Conservation (phyloP, 78 protist species). For the Bodo saltans region DNA sequence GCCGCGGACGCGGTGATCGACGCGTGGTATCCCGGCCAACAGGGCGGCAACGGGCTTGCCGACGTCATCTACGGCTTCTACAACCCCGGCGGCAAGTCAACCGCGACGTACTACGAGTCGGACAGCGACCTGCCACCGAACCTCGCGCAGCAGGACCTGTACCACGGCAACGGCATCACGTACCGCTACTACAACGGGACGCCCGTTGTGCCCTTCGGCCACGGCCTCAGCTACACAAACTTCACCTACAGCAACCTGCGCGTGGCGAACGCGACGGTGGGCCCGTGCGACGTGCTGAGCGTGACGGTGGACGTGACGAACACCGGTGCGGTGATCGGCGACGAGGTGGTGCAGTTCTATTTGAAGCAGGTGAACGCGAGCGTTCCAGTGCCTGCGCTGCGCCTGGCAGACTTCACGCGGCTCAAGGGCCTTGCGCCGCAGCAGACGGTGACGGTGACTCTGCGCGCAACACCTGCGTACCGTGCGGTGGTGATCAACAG, state of each 20-base stretch:
- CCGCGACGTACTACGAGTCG: slow-evolving; percentile 34
- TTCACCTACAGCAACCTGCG: slow-evolving; percentile 20
- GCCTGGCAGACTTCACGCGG: no score
- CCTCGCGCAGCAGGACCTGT: not conserved
- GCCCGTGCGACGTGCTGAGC: no score
- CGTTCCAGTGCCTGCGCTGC: no score
- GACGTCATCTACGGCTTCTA: slow-evolving; percentile 13
- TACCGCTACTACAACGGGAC: slow-evolving; percentile 46
- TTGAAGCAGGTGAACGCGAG: not conserved
- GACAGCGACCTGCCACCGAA: not conserved
- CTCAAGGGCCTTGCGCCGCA: no score
- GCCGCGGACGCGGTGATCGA: slow-evolving; percentile 14
- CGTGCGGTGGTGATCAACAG: no score
- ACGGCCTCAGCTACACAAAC: slow-evolving; percentile 51
- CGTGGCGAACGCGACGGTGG: not conserved
- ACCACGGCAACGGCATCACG: slow-evolving; percentile 23
- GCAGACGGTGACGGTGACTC: no score
- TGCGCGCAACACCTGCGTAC: no score
- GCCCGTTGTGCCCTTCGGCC: slow-evolving; percentile 35
- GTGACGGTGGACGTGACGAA: not conserved
- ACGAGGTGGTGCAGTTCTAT: slow-evolving; percentile 1
- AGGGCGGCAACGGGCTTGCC: slow-evolving; percentile 34
- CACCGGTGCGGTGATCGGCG: slow-evolving; percentile 15
- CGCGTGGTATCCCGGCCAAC: slow-evolving; percentile 23
- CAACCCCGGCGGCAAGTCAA: slow-evolving; percentile 45